Conservation (phyloP, 2,329 filamentous ascomycete species). For the Bipolaris cookei region DNA sequence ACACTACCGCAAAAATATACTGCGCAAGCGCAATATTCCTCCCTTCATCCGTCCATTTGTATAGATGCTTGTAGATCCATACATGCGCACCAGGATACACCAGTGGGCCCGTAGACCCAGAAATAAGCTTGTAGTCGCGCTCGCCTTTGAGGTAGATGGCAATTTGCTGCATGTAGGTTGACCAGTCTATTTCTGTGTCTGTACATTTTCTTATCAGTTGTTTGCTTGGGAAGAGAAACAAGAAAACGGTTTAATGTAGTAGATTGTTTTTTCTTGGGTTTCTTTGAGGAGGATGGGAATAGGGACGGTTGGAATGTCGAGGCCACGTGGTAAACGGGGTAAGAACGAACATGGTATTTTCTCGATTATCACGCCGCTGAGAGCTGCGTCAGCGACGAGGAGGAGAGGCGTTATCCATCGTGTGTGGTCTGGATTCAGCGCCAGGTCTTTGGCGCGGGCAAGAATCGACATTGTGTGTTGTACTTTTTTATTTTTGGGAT, state of each 20-base stretch:
- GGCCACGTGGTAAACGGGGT: constrained; percentile 33
- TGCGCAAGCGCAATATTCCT: constrained; percentile 81
- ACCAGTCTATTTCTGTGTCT: constrained; percentile 99
- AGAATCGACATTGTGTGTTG: constrained; percentile 47
- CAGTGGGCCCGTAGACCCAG: constrained; percentile 87
- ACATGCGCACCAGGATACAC: constrained; percentile 96
- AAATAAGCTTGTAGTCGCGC: constrained; percentile 83
- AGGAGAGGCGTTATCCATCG: constrained; percentile 71
- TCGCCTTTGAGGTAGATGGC: constrained; percentile 80
- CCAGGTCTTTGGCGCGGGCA: constrained; percentile 46
- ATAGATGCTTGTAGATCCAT: constrained; percentile 83
- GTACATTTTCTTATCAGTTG: not conserved
- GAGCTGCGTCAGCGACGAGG: constrained; percentile 70
- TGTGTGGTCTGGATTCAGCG: constrained; percentile 62
- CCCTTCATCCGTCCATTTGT: constrained; percentile 77
- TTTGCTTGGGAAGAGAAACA: not conserved
- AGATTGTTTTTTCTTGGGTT: no score
- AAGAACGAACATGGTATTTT: constrained; percentile 78
- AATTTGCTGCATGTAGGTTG: constrained; percentile 94
- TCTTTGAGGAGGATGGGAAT: not conserved
- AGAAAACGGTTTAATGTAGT: not conserved
- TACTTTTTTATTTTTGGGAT: not conserved
- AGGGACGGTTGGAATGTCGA: not conserved
- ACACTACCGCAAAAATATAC: constrained; percentile 78
- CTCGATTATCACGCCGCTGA: constrained; percentile 78